phyloP scores from a whole-genome alignment of 306 rosid genomes.

The Rosa multiflora region DNA sequence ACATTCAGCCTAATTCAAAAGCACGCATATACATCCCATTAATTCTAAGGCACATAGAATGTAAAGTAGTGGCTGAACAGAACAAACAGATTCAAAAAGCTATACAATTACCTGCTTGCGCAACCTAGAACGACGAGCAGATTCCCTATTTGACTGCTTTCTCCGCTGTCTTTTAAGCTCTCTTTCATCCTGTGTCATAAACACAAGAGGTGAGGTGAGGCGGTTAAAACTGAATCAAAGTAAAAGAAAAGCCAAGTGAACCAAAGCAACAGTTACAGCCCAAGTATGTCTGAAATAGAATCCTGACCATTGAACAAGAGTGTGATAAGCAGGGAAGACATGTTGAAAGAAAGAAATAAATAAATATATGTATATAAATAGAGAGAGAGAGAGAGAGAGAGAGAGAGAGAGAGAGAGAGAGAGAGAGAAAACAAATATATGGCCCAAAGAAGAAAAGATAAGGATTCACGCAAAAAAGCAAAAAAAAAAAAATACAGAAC shows the following conservation, averaged over 20 bases:
- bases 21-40: constrained; percentile 12
- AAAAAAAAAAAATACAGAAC: background rate
- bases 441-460: background rate
- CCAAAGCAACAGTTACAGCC: background rate
- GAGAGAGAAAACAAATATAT: background rate
- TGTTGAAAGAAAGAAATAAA: background rate
- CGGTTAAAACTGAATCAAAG: background rate
- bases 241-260: background rate
- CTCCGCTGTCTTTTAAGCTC: constrained; percentile 91
- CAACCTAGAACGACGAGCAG: constrained; percentile 96
- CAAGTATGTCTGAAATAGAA: background rate
- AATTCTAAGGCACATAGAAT: constrained; percentile 16
- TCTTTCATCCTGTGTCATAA: constrained; percentile 85
- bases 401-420: too few relatives aligned
- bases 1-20: constrained; percentile 78
- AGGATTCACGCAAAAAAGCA: background rate
- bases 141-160: constrained; percentile 97
- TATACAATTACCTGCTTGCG: constrained; percentile 78
- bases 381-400: too few relatives aligned
- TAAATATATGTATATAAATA: too few relatives aligned
- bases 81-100: constrained; percentile 12
- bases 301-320: background rate
- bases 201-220: background rate
- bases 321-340: background rate
- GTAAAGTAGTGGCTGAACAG: constrained; percentile 22